Percentiles rank a stretch among this genome's conserved stretches.
phyloP scores from a whole-genome alignment of 1,284 basidiomycete genomes.

The Porogramme epimiltina region DNA sequence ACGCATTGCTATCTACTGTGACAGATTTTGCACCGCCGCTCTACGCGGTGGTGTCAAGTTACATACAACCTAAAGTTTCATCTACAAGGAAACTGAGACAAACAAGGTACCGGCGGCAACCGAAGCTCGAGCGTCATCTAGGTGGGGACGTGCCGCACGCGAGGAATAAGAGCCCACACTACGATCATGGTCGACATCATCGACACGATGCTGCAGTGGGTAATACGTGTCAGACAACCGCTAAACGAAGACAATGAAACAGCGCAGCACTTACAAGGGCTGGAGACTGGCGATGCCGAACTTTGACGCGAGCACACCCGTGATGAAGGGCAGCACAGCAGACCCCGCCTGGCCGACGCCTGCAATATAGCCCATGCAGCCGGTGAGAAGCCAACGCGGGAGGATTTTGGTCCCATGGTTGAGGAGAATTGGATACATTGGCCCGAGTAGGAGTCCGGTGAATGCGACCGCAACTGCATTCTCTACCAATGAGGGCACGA shows the following conservation, averaged over 20 bases:
- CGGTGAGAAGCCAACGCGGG: slow-evolving; percentile 63
- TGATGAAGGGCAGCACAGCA: slow-evolving; percentile 67
- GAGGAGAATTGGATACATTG: slow-evolving; percentile 71
- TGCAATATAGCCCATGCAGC: slow-evolving; percentile 68
- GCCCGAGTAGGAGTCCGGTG: slow-evolving; percentile 45
- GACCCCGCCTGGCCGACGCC: slow-evolving; percentile 68
- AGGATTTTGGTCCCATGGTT: slow-evolving; percentile 58
- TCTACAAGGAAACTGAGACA: no score
- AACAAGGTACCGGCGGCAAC: not conserved
- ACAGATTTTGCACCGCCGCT: no score
- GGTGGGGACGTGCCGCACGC: slow-evolving; percentile 20
- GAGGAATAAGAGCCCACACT: slow-evolving; percentile 32
- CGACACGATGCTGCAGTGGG: slow-evolving; percentile 16
- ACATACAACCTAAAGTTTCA: no score
- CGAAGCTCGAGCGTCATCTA: not conserved
- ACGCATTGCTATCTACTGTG: no score
- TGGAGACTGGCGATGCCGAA: slow-evolving; percentile 59
- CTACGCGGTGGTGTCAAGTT: no score
- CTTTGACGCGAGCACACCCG: slow-evolving; percentile 55
- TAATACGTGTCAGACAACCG: slow-evolving; percentile 26
- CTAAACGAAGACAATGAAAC: slow-evolving; percentile 54
- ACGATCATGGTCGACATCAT: slow-evolving; percentile 35
- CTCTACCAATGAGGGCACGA: slow-evolving; percentile 58
- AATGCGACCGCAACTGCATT: slow-evolving; percentile 62
- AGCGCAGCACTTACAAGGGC: slow-evolving; percentile 51